Conservation (phyloP, 2,329 filamentous ascomycete genomes). For the Ceratocystis lukuohia region DNA sequence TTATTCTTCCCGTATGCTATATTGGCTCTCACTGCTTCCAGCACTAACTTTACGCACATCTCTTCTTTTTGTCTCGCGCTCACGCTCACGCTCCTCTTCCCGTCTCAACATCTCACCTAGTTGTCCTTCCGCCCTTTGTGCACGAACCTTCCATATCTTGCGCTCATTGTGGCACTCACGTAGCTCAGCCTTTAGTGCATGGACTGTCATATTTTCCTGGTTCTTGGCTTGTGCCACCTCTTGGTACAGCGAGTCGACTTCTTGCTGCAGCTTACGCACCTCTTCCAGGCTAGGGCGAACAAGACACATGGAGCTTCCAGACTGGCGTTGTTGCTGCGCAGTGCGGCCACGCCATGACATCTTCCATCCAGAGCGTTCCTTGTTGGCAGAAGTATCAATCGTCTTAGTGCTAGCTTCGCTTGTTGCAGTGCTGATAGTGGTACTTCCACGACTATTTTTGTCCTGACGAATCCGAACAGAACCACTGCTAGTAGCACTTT, state of each 20-base stretch:
- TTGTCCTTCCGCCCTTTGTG: constrained; percentile 42
- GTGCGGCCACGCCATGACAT: constrained; percentile 5
- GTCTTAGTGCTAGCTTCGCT: neutral
- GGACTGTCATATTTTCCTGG: constrained; percentile 8
- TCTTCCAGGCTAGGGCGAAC: neutral
- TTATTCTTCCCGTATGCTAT: constrained; percentile 2
- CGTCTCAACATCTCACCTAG: constrained; percentile 31
- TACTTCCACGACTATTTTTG: neutral
- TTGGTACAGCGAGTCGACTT: constrained; percentile 4
- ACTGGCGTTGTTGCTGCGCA: neutral
- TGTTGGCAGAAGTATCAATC: neutral
- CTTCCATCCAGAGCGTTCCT: neutral
- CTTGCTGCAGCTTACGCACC: constrained; percentile 9
- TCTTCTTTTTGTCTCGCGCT: constrained; percentile 1
- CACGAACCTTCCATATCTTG: constrained; percentile 40
- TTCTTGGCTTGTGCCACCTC: constrained; percentile 10
- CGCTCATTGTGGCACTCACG: constrained; percentile 25
- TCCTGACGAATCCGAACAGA: neutral
- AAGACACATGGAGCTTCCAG: neutral
- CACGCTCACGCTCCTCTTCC: constrained; percentile 26
- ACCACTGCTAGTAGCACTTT: neutral
- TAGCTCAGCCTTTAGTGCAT: constrained; percentile 9
- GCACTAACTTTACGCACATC: neutral
- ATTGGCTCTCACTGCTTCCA: constrained; percentile 7
- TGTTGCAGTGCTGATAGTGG: neutral